Base-by-base conservation (phyloP, 257 asterid genomes). In the Leptodermis oblonga region DNA sequence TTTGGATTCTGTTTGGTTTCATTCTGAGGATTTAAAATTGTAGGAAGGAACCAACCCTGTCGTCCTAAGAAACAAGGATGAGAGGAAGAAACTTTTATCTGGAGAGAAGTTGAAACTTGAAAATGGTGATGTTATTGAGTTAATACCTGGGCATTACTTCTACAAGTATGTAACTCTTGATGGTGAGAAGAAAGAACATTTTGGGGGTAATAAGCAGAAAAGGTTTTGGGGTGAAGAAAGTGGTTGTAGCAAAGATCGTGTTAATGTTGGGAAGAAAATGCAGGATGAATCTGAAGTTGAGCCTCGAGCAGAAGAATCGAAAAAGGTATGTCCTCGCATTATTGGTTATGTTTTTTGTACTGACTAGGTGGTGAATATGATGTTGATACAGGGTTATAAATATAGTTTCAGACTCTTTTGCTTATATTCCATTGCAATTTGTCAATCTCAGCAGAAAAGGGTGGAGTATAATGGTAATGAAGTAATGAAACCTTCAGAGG, bases 11-110 rank as follows among this genome's bases (percentile, higher is more conserved):
- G 37, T 62, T 12, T 23, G 17, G 54, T 65, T 46, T 63, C 53
- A 73, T 68, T 75, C 42, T 42, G 51, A 67, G 69, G n/a, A n/a
- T 51, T 23, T 82, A 62, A 37, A 4, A 71, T 70, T 84, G 82
- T 79, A 90, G 97, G 95, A 88, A 75, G 96, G 99, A 60, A 70
- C 89, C 13, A 93, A 90, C 79, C 99, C 99, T 26, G 89, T 88
- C 62, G 90, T 90, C 48, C 36, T 91, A 59, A 90, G 90, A 82
- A 81, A 85, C 61, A 79, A 80, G 58, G 82, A 74, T 39, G 87
- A 76, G 59, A 84, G 97, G 64, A 89, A 84, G 76, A 93, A 86
- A 86, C 86, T 93, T 75, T 76, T 80, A 72, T 82, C 92, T 14
- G 88, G 96, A 23, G 88, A 86, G 71, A 86, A 79, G 62, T 72